phyloP scores from a whole-genome alignment of 768 basidiomycete species.

The Mycena galericulata region DNA sequence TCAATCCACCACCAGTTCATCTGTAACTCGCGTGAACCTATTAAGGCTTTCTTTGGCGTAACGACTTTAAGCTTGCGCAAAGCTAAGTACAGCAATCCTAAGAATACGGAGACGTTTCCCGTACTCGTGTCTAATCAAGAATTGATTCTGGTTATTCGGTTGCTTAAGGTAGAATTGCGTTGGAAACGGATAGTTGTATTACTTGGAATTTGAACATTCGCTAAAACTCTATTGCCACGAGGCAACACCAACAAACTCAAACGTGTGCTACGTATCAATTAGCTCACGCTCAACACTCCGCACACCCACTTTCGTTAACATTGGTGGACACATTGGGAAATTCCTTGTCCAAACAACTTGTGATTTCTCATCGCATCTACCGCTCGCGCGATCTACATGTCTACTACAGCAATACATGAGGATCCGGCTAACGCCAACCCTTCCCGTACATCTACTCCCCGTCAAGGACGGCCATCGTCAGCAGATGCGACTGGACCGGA shows the following conservation, averaged over 20 bases:
- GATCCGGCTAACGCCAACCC: no score
- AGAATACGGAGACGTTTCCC: constrained; percentile 12
- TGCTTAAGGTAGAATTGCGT: constrained; percentile 7
- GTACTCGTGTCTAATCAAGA: constrained; percentile 1
- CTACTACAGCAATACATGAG: no score
- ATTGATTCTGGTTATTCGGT: constrained; percentile 2
- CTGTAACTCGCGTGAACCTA: background rate
- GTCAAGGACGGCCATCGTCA: no score
- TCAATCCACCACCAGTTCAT: background rate
- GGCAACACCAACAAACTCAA: background rate
- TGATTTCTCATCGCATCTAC: no score
- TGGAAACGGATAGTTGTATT: background rate
- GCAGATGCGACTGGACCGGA: no score
- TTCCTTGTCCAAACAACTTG: no score
- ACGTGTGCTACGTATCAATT: background rate
- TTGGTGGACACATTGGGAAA: background rate
- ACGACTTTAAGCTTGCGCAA: background rate
- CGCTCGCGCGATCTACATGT: no score
- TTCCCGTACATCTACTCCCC: no score
- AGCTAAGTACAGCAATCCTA: constrained; percentile 11
- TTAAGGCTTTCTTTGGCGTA: constrained; percentile 3
- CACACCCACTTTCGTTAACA: background rate
- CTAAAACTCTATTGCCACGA: background rate
- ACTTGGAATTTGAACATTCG: background rate
- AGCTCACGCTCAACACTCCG: background rate